Percentiles rank a stretch among this genome's conserved stretches.
Evolutionary conservation across 495 filamentous ascomycete species (phyloP).

Genomic region (Aspergillus homomorphus): DNA sequence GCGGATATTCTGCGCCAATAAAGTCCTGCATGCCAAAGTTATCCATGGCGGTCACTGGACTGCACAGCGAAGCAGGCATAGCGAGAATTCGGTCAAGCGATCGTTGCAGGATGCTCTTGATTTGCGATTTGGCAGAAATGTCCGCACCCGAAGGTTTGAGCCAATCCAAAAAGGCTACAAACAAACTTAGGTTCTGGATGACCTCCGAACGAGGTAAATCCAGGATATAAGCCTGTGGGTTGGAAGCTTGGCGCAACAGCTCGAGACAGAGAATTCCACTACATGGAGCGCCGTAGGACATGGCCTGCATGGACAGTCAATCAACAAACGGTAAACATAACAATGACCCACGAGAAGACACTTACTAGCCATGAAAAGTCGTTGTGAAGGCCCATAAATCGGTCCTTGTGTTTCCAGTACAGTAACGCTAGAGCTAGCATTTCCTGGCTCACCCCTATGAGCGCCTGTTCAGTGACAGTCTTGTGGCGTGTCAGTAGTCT

Average conservation of each 20-base stretch:
- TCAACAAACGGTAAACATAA: not conserved
- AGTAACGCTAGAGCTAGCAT: conserved; percentile 1
- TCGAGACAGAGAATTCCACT: conserved; percentile 13
- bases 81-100: conserved; percentile 9
- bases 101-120: not conserved
- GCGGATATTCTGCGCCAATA: not conserved
- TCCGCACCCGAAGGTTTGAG: not conserved
- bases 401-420: conserved; percentile 10
- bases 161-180: conserved; percentile 8
- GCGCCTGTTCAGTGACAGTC: not conserved
- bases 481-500: conserved; percentile 5
- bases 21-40: not conserved
- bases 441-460: conserved; percentile 6
- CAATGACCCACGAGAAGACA: not conserved
- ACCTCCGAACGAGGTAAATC: conserved; percentile 1
- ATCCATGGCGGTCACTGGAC: not conserved
- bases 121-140: not conserved
- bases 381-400: not conserved
- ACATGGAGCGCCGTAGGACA: conserved; percentile 8
- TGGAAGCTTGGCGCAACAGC: conserved; percentile 5
- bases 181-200: conserved; percentile 7
- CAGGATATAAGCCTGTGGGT: not conserved
- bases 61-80: not conserved
- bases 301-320: not conserved
- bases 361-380: conserved; percentile 12